Conservation (phyloP, 768 basidiomycete genomes). For the Amanita inopinata region DNA sequence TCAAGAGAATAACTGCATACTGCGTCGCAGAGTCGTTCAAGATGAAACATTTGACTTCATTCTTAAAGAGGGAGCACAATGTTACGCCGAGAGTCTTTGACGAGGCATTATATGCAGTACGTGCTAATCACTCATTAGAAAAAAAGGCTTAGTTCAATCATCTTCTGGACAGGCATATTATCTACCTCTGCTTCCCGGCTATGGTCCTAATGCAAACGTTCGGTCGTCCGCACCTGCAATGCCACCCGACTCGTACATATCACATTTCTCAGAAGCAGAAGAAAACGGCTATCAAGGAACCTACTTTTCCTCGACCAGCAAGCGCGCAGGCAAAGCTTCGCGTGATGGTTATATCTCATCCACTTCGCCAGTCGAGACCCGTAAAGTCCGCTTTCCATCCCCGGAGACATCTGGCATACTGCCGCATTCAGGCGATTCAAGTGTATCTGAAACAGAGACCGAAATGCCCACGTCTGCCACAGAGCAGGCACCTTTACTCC, state of each 20-base stretch:
- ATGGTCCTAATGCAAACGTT: constrained; percentile 73
- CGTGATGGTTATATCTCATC: constrained; percentile 61
- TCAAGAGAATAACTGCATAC: constrained; percentile 80
- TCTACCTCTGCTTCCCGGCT: constrained; percentile 84
- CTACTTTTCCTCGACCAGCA: constrained; percentile 48
- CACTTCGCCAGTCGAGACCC: constrained; percentile 30
- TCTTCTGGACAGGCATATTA: constrained; percentile 65
- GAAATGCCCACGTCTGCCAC: not conserved
- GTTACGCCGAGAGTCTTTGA: constrained; percentile 82
- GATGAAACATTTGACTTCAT: constrained; percentile 75
- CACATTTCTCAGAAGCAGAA: constrained; percentile 76
- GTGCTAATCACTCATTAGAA: constrained; percentile 25
- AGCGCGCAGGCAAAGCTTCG: constrained; percentile 22
- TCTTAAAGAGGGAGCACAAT: constrained; percentile 90
- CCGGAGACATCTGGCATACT: not conserved
- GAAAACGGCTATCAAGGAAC: constrained; percentile 84
- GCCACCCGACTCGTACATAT: constrained; percentile 47
- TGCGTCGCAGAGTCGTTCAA: constrained; percentile 80
- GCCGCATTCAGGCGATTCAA: not conserved
- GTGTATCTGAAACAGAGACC: constrained; percentile 4
- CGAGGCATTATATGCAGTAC: constrained; percentile 85
- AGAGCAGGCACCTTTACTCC: not conserved
- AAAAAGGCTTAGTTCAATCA: constrained; percentile 7
- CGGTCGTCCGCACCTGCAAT: constrained; percentile 68
- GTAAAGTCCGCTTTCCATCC: constrained; percentile 13